Base-by-base conservation (phyloP, 306 rosid genomes). In the Chamaecrista fasciculata region DNA sequence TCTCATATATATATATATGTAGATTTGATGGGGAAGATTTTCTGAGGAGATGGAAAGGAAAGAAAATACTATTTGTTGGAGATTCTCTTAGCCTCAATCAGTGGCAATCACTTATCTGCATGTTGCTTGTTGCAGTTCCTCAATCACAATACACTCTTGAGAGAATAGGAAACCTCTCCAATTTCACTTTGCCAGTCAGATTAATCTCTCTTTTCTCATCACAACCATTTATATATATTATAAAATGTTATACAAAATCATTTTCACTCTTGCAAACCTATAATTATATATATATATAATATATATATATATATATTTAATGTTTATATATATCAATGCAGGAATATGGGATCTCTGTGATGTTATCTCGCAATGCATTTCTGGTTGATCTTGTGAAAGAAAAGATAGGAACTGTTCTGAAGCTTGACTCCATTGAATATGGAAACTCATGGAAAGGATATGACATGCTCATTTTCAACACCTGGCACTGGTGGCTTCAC, bases 401-500 rank as follows among this genome's bases (percentile, higher is more conserved):
- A 61, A 26, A 67, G 2, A 75, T 66, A 9, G 86, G 84, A 19
- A 65, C 21, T 0, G 80, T 84, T 68, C 62, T 84, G 28, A 76
- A 73, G 76, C 84, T 81, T 18, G 86, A 81, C 42, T 74, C 83
- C 26, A 78, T 84, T 18, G 2, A 53, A 71, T 78, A 71, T 40
- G 89, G 84, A 11, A 23, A 68, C 5, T 48, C 40, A 16, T 81
- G 84, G 86, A 78, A 40, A 12, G 78, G 83, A 72, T 81, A 81
- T 52, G 80, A 81, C 55, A 73, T 72, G 26, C 42, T 84, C 15
- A 76, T 84, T 67, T 81, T 84, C 65, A 78, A 84, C 36, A 67
- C 84, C 8, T 76, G 84, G 86, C 84, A 84, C 26, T 84, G 89
- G 89, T 81, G 86, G 85, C 75, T 74, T 1, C 85, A 84, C 56